Evolutionary conservation across 2,329 filamentous ascomycete genomes (phyloP), one percentile per base, ranked within the genome.

Genomic region (Fusarium graminum): DNA sequence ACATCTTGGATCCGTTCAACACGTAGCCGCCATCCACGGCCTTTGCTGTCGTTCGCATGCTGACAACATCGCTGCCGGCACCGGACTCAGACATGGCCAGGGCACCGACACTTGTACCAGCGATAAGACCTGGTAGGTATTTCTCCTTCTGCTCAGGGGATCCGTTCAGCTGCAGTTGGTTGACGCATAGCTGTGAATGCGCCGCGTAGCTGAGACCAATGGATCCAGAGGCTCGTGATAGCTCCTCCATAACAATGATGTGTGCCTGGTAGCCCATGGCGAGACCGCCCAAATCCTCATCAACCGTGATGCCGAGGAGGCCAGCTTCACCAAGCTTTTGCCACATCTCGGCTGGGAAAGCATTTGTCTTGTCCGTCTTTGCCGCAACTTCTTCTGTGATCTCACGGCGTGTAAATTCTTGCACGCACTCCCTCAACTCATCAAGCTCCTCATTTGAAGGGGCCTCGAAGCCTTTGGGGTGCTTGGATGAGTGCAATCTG

Each of bases 241-340:
- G 84, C 82, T 98, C 95, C 80, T 99, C 95, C 88, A 98, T 91
- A 43, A 97, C 93, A 8, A 97, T 83, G 75, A 93, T 97, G 80
- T 99, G 95, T 42, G 95, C 94, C 81, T 98, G 94, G 79, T 98
- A 99, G 12, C 95, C 95, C 88, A 98, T 90, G 2, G 85, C 92
- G 43, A 98, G 80, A 3, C 94, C 95, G 36, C 95, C 95, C 51
- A 95, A 93, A 55, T 93, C 90, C 80, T 97, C 93, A 74, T 97
- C 92, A 17, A 93, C 95, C 10, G 95, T 98, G 73, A 97, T 92
- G 59, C 95, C 95, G 28, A 98, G 85, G 71, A 98, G 91, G 8
- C 92, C 95, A 32, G 95, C 95, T 67, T 93, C 91, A 64, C 95
- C 95, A 47, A 99, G 83, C 80, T 97, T 97, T 77, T 85, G 84